Evolutionary conservation across 352 stramenopile species (phyloP), one percentile per base, ranked within the genome.

Genomic region (Discostella stelligera): DNA sequence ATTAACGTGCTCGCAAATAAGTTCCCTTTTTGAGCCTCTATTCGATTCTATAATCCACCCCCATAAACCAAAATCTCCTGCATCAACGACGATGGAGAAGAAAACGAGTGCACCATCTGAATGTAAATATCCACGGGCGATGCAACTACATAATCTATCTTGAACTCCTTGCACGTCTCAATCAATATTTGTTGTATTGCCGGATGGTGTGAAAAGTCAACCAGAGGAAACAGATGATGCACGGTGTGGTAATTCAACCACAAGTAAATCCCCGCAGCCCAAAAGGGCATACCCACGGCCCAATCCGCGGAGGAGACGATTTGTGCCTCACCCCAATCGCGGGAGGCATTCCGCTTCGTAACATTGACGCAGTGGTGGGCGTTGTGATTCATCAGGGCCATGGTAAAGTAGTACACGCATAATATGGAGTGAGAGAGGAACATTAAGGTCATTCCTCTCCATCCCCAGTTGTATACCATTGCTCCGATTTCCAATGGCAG

Each of bases 341-440:
- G 53, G 11, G 53, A 27, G 53, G 53, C 53, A 20, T 61, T 61
- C 23, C 53, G 53, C 21, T 46, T 61, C 10, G 9, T 23, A 20
- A 61, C 53, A 37, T 61, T 37, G 53, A 46, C 20, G 25, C 53
- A 61, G 7, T 46, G 23, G 14, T 61, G 23, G 21, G 53, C 53
- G 53, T 61, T 61, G 25, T 61, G 53, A 37, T 61, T 61, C 53
- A 61, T 61, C 10, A 61, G 25, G 4, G 53, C 53, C 53, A 61
- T 21, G 9, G 53, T 61, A 25, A 61, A 61, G 53, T 61, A 61
- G 53, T 61, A 61, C 23, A 61, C 23, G 25, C 53, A 20, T 13
- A 61, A 37, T 13, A 61, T 61, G 53, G 53, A 27, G 25, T 61
- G 53, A 37, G 25, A 48, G 4, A 61, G 23, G 13, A 46, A 61